A percentile compares a stretch with the other conserved stretches of the same genome.
Evolutionary conservation across 169 alveolate species (phyloP).

Genomic region (Miamiensis avidus): DNA sequence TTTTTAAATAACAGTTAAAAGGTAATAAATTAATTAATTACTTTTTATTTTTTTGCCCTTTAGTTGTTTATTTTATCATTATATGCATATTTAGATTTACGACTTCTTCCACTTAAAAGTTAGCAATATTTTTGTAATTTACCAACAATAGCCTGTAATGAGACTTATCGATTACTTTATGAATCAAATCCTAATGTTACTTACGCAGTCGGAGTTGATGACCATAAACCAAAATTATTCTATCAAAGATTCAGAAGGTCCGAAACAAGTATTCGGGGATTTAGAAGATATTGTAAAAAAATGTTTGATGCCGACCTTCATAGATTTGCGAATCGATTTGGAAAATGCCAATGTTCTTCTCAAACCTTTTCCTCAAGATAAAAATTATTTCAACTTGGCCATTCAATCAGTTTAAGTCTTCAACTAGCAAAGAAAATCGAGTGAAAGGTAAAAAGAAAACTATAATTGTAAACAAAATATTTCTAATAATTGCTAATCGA

Average conservation of each 20-base stretch:
- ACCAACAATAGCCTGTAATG: conserved; percentile 13
- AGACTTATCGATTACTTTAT: conserved; percentile 14
- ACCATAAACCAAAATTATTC: too few relatives aligned
- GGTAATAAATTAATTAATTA: neutral
- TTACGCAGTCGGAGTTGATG: conserved; percentile 7
- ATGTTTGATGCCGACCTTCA: neutral
- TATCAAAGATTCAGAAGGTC: too few relatives aligned
- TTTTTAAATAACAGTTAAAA: too few relatives aligned
- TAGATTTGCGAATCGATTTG: neutral
- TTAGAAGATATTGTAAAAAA: neutral
- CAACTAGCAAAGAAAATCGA: too few relatives aligned
- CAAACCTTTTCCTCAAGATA: neutral
- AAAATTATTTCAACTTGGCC: neutral
- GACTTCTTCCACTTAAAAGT: neutral
- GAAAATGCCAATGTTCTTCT: neutral
- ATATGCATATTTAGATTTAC: neutral
- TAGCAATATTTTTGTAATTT: neutral
- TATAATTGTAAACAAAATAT: too few relatives aligned
- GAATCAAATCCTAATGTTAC: neutral
- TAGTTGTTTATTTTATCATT: too few relatives aligned
- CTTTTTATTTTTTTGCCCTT: neutral
- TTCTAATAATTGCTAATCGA: too few relatives aligned
- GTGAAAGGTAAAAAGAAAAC: neutral
- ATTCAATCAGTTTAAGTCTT: neutral
- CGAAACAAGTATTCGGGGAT: neutral